phyloP scores from a whole-genome alignment of 441 rosid species.

The Brassica balearica region DNA sequence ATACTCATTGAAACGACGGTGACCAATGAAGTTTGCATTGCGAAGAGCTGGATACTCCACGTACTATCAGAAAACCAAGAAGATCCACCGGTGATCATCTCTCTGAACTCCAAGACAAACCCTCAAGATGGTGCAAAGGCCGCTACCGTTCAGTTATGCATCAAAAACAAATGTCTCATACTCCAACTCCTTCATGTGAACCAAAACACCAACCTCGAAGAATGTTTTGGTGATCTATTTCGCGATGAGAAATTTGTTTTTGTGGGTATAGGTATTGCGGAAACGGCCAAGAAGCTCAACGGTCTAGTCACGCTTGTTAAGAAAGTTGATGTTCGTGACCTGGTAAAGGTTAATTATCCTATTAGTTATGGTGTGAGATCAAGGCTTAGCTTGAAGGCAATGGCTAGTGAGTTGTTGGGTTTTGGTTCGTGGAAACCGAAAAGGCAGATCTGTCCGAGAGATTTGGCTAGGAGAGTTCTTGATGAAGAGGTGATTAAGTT shows the following conservation, averaged over 20 bases:
- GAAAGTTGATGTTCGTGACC: slow-evolving; percentile 36
- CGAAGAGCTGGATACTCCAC: slow-evolving; percentile 31
- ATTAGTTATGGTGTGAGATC: slow-evolving; percentile 13
- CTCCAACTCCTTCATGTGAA: slow-evolving; percentile 35
- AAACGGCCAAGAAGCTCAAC: slow-evolving; percentile 20
- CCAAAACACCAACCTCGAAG: slow-evolving; percentile 18
- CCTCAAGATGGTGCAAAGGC: slow-evolving; percentile 21
- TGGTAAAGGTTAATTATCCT: slow-evolving; percentile 30
- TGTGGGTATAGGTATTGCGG: slow-evolving; percentile 31
- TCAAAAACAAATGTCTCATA: slow-evolving; percentile 31
- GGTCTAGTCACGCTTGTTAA: background rate
- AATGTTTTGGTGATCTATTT: slow-evolving; percentile 20
- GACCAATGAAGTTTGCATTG: slow-evolving; percentile 35
- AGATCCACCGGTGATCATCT: slow-evolving; percentile 29
- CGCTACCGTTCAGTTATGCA: slow-evolving; percentile 32
- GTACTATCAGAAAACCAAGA: slow-evolving; percentile 18
- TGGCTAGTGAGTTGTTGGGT: slow-evolving; percentile 29
- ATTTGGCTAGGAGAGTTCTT: slow-evolving; percentile 16
- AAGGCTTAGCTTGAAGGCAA: slow-evolving; percentile 26
- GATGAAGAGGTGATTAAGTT: slow-evolving; percentile 33
- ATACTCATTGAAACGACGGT: slow-evolving; percentile 36
- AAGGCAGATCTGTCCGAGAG: slow-evolving; percentile 17
- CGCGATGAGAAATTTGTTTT: slow-evolving; percentile 27
- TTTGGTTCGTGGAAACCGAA: slow-evolving; percentile 29
- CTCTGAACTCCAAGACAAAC: slow-evolving; percentile 26